Percentiles rank a stretch among this genome's conserved stretches.
Evolutionary conservation across 2,329 filamentous ascomycete species (phyloP).

Genomic region (Penicillium sp.): DNA sequence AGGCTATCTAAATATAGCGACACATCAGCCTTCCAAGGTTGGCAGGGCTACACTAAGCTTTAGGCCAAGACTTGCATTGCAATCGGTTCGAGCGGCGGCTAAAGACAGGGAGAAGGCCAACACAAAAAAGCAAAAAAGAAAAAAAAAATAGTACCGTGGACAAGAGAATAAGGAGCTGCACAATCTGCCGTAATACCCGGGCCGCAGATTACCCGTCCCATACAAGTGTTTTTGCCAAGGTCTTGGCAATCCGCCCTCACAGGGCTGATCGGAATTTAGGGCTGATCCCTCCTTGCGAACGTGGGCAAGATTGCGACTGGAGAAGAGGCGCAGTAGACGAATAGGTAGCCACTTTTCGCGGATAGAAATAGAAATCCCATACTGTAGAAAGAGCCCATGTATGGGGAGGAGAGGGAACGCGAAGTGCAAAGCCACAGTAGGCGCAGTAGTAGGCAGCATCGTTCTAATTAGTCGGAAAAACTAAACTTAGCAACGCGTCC

Average conservation of each 20-base stretch:
- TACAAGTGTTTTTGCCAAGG: constrained; percentile 18
- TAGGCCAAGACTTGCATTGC: not conserved
- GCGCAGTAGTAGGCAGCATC: constrained; percentile 21
- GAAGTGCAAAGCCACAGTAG: constrained; percentile 6
- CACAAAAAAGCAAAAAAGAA: not conserved
- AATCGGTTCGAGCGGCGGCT: too few species aligned
- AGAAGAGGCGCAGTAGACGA: not conserved
- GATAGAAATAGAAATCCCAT: not conserved
- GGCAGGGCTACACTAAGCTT: not conserved
- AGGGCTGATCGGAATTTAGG: constrained; percentile 17
- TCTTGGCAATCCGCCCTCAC: constrained; percentile 16
- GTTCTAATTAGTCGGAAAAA: constrained; percentile 14
- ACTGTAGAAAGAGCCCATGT: too few species aligned
- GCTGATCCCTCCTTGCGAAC: not conserved
- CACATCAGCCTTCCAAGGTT: too few species aligned
- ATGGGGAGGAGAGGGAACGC: not conserved
- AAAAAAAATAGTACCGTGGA: not conserved
- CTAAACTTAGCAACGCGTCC: constrained; percentile 18
- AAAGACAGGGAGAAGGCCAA: too few species aligned
- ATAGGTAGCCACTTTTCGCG: not conserved
- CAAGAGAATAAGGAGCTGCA: not conserved
- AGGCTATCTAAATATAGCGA: too few species aligned
- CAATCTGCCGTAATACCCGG: not conserved
- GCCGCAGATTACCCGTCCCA: constrained; percentile 3
- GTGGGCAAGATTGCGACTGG: not conserved